These are phyloP conservation scores for Typha latifolia DNA, from an alignment of 176 grass and related monocot genomes.

Conservation along the genomic window DNA sequence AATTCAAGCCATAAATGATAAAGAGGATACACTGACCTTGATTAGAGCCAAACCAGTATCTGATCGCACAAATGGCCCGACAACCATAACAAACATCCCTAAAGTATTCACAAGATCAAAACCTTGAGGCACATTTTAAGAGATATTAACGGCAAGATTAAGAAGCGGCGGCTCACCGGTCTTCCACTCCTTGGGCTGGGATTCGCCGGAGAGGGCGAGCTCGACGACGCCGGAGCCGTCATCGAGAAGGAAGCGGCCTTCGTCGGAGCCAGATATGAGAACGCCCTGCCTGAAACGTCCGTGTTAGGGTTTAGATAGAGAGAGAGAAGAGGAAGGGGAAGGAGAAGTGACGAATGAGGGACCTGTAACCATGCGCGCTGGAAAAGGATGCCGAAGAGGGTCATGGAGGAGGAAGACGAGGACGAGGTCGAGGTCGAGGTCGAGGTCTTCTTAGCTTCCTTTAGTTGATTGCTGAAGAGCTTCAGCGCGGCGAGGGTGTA, in stretches of 20 bases:
- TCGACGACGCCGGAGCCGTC: conserved; percentile 57
- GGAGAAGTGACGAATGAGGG: neutral
- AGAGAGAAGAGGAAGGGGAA: neutral
- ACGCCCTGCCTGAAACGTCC: conserved; percentile 50
- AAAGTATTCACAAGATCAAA: conserved; percentile 12
- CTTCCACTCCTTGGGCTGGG: conserved; percentile 28
- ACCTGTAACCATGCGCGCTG: conserved; percentile 94
- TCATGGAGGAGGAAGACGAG: conserved; percentile 23
- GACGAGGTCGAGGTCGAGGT: conserved; percentile 22
- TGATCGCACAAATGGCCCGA: conserved; percentile 40
- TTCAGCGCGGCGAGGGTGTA: conserved; percentile 75
- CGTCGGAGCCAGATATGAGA: conserved; percentile 23
- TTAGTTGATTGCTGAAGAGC: conserved; percentile 54
- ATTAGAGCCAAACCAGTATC: conserved; percentile 16
- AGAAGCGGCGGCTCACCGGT: conserved; percentile 10
- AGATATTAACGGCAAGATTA: neutral
- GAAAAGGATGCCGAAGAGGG: conserved; percentile 64
- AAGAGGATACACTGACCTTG: conserved; percentile 32
- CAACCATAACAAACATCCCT: conserved; percentile 85
- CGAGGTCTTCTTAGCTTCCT: conserved; percentile 6
- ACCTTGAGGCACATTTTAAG: neutral
- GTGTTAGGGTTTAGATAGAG: conserved; percentile 14
- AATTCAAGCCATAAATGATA: neutral
- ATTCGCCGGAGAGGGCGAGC: conserved; percentile 26
- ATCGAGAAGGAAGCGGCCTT: conserved; percentile 44